Base-by-base conservation (phyloP, 2,329 filamentous ascomycete species). In the Blastomyces gilchristii region DNA sequence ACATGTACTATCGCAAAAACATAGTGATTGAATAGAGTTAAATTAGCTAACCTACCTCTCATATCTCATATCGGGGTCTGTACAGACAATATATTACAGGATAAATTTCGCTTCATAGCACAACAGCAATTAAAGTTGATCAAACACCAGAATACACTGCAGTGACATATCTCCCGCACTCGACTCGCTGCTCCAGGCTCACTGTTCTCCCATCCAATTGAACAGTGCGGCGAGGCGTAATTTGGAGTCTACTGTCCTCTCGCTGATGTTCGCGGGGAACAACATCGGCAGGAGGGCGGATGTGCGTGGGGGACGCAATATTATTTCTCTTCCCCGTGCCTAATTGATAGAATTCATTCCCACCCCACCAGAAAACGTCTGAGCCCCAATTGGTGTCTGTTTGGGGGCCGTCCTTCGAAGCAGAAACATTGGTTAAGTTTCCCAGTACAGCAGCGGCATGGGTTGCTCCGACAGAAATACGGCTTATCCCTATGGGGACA, bases 291-390 rank as follows among this genome's bases (percentile, higher is more conserved):
- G 96, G 91, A 16, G 90, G 88, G 41, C 85, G 84, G 61, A 97
- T 91, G 72, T 96, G 93, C 1, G 82, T 81, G 0, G 94, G 94
- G 14, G 82, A 81, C 61, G 85, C 84, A 11, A 89, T 72, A 71
- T 97, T 97, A 70, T 85, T 94, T 65, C 93, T 80, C 79, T 89
- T 95, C 37, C 94, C 92, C 0, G 89, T 97, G 14, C 94, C 94
- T 34, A 99, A 83, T 76, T 99, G 94, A 75, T 89, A 97, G 73
- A 87, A 85, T 77, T 97, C 92, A 71, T 97, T 99, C 61, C 91
- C 91, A 65, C 94, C 94, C 90, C 92, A 99, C 80, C 90, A 95
- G 1, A 97, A 74, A 39, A 92, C 87, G 73, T 97, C 94, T 4
- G 88, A 86, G 58, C 94, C 94, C 85, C 87, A 96, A n/a, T 68